Percentiles rank a stretch among this genome's conserved stretches.
Conservation (phyloP, 768 basidiomycete genomes). For the Cystofilobasidium capitatum region DNA sequence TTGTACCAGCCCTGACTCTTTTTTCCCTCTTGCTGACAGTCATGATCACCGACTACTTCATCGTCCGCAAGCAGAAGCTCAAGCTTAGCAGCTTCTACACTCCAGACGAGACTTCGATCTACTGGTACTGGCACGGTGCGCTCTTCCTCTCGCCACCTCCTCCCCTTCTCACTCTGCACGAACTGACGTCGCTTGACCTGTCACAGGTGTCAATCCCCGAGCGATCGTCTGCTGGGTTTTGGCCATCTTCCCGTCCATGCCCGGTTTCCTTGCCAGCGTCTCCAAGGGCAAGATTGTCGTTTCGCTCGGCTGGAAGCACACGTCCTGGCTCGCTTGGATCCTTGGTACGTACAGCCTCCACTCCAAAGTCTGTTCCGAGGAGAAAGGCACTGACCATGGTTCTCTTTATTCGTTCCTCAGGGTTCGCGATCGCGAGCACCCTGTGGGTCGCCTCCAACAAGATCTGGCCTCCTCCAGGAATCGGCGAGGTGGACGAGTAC, state of each 20-base stretch:
- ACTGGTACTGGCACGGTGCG: slow-evolving; percentile 28
- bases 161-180: background rate
- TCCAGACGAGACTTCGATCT: slow-evolving; percentile 4
- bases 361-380: too few relatives aligned
- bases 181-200: background rate
- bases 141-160: background rate
- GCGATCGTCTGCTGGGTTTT: slow-evolving; percentile 15
- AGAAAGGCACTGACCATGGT: too few relatives aligned
- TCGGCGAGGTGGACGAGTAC: slow-evolving; percentile 31
- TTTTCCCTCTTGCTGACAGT: background rate
- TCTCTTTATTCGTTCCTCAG: slow-evolving; percentile 4
- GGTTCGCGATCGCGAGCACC: slow-evolving; percentile 29
- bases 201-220: slow-evolving; percentile 15
- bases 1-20: background rate
- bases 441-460: slow-evolving; percentile 30
- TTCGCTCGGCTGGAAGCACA: slow-evolving; percentile 9
- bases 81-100: slow-evolving; percentile 18
- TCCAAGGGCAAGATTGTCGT: slow-evolving; percentile 4
- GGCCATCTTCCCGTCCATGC: slow-evolving; percentile 20
- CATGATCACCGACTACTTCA: slow-evolving; percentile 27
- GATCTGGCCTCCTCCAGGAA: slow-evolving; percentile 27
- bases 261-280: background rate
- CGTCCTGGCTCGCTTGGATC: slow-evolving; percentile 22
- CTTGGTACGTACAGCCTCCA: slow-evolving; percentile 12
- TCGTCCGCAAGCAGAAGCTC: slow-evolving; percentile 2